Base-by-base conservation (phyloP, 2,329 filamentous ascomycete genomes). In the Xylaria polymorpha region DNA sequence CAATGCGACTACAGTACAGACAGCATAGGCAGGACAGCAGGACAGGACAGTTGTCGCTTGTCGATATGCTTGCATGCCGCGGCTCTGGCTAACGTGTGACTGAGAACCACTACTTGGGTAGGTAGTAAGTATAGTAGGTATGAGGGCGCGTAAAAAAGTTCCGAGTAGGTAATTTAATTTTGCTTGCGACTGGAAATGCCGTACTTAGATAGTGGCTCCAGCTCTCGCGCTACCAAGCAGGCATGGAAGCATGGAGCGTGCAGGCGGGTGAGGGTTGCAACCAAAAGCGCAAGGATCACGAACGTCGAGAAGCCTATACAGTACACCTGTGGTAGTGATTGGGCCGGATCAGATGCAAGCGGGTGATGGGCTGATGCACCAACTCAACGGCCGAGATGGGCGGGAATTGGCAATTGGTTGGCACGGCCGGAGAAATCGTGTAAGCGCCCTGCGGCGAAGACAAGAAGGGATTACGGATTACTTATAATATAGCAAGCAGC, bases 301-400 rank as follows among this genome's bases (percentile, higher is more conserved):
- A 41, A 44, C 55, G 66, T 61, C 56, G 66, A 51, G 51, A 48
- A 63, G 53, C 57, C 35, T 15, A 7, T 14, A 44, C 25, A 29
- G 25, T 4, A 46, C 53, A 50, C 53, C 41, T 50, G 10, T 41
- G 41, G 46, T 59, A 25, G 51, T 56, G 67, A 64, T 69, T 69
- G 55, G 64, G 61, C 25, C 61, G 29, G 66, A 61, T 20, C 57
- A 61, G 50, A 68, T 46, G 61, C 67, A 55, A 50, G 67, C 48
- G 51, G 57, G 61, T 55, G 55, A 69, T 32, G 57, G 51, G n/a
- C 50, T 48, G 58, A 61, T 66, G 67, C 44, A 59, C 29, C 61
- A 61, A 62, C 46, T 50, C 56, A 56, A 37, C 8, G 25, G 18
- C 35, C 51, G 53, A 63, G 58, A 51, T 35, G 58, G 53, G 60